Conservation (phyloP, 305 asterid genomes). For the Solanum hybrid region DNA sequence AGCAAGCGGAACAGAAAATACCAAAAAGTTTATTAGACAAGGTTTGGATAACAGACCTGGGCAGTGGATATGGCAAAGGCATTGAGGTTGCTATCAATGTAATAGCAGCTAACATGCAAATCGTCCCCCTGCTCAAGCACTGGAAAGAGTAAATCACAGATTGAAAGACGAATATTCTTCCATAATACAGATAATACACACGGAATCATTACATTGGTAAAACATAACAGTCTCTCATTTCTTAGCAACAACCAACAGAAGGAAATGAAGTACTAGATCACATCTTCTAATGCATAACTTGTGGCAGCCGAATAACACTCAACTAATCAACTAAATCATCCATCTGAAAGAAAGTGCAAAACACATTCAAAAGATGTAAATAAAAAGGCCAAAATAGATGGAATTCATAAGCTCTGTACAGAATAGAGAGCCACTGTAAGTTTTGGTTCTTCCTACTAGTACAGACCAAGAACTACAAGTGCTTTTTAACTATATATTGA, state of each 20-base stretch:
- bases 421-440: not conserved
- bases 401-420: not conserved
- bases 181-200: not conserved
- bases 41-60: conserved; percentile 38
- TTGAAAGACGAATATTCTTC: not conserved
- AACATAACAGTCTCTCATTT: not conserved
- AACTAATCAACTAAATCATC: not conserved
- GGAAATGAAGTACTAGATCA: not conserved
- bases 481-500: not conserved
- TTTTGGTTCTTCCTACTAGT: not conserved
- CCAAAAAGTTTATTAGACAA: not conserved
- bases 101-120: conserved; percentile 74
- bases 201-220: not conserved
- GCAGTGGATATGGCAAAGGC: conserved; percentile 79
- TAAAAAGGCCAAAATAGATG: not conserved
- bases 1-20: not conserved
- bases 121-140: conserved; percentile 55
- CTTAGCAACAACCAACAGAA: not conserved
- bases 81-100: conserved; percentile 60
- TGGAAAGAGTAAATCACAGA: not conserved
- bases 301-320: not conserved
- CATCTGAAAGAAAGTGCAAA: not conserved
- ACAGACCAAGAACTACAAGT: not conserved
- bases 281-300: not conserved
- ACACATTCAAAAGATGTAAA: not conserved